Evolutionary conservation across 2,329 filamentous ascomycete genomes (phyloP).

Genomic region (Fusarium chlamydosporum): DNA sequence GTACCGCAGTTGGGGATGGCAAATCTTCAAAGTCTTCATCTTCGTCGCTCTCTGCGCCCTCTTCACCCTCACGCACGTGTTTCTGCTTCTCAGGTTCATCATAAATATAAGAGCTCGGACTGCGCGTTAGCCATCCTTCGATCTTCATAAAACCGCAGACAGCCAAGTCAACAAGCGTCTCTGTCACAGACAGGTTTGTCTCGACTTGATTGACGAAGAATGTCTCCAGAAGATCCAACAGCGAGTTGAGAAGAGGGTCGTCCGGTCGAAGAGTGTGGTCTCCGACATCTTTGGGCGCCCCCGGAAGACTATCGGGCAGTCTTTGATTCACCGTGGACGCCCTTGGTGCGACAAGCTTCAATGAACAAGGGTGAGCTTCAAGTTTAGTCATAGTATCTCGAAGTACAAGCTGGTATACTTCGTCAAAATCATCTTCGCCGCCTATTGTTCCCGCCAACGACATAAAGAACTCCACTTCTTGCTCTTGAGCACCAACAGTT

Average conservation of each 20-base stretch:
- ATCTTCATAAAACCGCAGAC: constrained; percentile 87
- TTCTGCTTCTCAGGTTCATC: constrained; percentile 56
- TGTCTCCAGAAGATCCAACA: constrained; percentile 78
- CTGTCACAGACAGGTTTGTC: constrained; percentile 89
- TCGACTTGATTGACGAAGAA: constrained; percentile 95
- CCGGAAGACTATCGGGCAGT: constrained; percentile 70
- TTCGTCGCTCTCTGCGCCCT: constrained; percentile 37
- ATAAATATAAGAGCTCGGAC: constrained; percentile 72
- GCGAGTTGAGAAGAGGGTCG: constrained; percentile 74
- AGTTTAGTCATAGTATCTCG: constrained; percentile 78
- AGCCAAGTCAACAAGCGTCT: constrained; percentile 84
- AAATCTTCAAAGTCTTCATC: constrained; percentile 42
- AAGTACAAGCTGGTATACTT: constrained; percentile 78
- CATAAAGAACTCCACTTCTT: constrained; percentile 80
- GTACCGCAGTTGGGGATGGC: constrained; percentile 44
- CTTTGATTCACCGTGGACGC: constrained; percentile 69
- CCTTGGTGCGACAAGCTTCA: constrained; percentile 75
- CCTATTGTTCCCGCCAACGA: constrained; percentile 77
- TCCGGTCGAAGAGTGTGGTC: constrained; percentile 73
- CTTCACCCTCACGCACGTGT: constrained; percentile 19
- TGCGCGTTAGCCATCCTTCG: constrained; percentile 90
- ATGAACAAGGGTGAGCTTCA: constrained; percentile 80
- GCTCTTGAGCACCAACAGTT: constrained; percentile 80
- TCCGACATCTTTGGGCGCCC: constrained; percentile 71
- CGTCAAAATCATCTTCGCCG: constrained; percentile 77